phyloP scores from a whole-genome alignment of 352 stramenopile genomes.

The Halophytophthora polymorphica region DNA sequence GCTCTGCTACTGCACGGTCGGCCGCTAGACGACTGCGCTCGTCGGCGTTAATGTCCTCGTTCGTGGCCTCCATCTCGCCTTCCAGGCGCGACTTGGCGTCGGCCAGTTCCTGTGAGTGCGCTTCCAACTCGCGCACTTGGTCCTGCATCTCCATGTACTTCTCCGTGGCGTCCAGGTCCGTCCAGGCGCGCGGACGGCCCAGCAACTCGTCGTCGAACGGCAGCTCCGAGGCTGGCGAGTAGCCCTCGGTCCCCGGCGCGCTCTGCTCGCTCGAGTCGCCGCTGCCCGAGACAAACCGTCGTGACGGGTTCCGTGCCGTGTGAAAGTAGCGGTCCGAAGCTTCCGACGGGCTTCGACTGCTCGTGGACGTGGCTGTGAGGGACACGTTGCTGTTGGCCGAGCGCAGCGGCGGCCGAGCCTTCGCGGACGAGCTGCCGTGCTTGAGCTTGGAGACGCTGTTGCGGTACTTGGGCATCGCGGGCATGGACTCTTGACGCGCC shows the following conservation, averaged over 20 bases:
- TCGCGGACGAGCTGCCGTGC: background rate
- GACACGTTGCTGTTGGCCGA: conserved; percentile 35
- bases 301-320: conserved; percentile 12
- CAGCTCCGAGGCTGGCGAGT: conserved; percentile 20
- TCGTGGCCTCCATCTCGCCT: conserved; percentile 45
- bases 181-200: conserved; percentile 56
- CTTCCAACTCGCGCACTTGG: conserved; percentile 66
- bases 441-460: conserved; percentile 7
- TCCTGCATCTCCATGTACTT: conserved; percentile 62
- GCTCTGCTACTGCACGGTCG: conserved; percentile 33
- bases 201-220: conserved; percentile 33
- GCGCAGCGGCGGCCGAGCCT: conserved; percentile 24
- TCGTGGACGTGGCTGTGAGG: conserved; percentile 26
- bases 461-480: conserved; percentile 5
- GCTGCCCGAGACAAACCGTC: conserved; percentile 10
- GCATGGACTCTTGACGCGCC: conserved; percentile 25
- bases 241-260: conserved; percentile 3
- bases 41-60: conserved; percentile 38
- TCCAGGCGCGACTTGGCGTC: conserved; percentile 51
- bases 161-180: conserved; percentile 51
- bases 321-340: conserved; percentile 25
- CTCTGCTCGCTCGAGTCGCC: conserved; percentile 16
- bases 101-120: conserved; percentile 62
- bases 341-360: conserved; percentile 23
- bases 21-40: conserved; percentile 32